Evolutionary conservation across 148 eudicot species (phyloP), one percentile per base, ranked within the genome.

Genomic region (Nepenthes gracilis): DNA sequence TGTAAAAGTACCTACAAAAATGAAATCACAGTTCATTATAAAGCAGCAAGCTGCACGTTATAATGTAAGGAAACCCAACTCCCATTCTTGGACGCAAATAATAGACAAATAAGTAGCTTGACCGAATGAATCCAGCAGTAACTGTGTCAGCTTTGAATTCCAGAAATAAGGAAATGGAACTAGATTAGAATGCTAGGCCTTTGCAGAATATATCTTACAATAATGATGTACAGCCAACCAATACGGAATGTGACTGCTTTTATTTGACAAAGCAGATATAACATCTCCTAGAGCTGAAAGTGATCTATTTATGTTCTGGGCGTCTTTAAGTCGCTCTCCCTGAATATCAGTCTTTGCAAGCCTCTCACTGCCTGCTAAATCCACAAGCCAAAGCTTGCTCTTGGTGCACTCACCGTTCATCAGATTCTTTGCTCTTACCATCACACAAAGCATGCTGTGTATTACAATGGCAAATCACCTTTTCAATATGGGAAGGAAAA

Each of bases 311-410:
- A 92, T 92, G 67, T 77, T 88, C 74, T 92, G 94, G 77, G 98
- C 94, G 81, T 92, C 98, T 70, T 92, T 88, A 53, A 92, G 82
- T 35, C 96, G 74, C 14, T 92, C 98, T 15, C 96, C 98, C 67
- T 92, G 90, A 35, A 60, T 94, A 51, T 92, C 96, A 34, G 94
- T 92, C 80, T 83, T 92, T 52, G 79, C 90, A 61, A 92, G 86
- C 77, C 98, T 78, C 82, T 92, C 98, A 77, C 98, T 88, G 49
- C 96, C 98, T 38, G 98, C 98, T 73, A 92, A 80, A 77, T 92
- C 94, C 43, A 92, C 96, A 47, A 92, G 90, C 98, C 98, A 92
- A 60, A 92, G 94, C 77, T 92, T 88, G 84, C 98, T 92, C 71
- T 82, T 88, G 48, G 96, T 92, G 75, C 90, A 80, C 65, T 88